These are phyloP conservation scores for Phialophora verrucosa DNA, from an alignment of 2,329 filamentous ascomycete genomes.

Conservation along the genomic window DNA sequence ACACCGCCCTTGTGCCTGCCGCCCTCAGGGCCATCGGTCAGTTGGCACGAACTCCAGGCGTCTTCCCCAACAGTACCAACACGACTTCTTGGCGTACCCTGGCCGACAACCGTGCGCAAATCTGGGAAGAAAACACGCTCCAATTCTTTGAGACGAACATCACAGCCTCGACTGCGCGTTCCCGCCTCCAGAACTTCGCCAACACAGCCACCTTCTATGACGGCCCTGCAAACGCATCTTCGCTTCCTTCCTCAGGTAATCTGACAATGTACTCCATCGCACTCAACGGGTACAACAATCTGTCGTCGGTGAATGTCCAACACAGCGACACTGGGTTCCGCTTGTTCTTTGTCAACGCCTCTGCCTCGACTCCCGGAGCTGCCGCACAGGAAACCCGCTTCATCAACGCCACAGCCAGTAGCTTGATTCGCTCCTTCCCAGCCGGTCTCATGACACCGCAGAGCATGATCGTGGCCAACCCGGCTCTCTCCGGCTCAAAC, in stretches of 20 bases:
- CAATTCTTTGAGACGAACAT: constrained; percentile 61
- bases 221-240: constrained; percentile 52
- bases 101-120: constrained; percentile 59
- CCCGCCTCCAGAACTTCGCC: constrained; percentile 58
- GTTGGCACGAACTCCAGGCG: constrained; percentile 54
- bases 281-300: constrained; percentile 59
- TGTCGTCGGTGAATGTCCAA: constrained; percentile 61
- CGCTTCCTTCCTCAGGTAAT: constrained; percentile 48
- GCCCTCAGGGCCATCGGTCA: constrained; percentile 64
- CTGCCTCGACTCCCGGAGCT: constrained; percentile 47
- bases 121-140: constrained; percentile 68
- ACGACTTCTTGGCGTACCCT: constrained; percentile 34
- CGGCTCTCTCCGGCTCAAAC: constrained; percentile 59
- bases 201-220: constrained; percentile 49
- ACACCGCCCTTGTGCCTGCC: constrained; percentile 67
- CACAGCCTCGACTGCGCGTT: constrained; percentile 51
- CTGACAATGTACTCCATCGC: constrained; percentile 63
- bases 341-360: constrained; percentile 66
- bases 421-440: constrained; percentile 64
- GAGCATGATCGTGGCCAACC: constrained; percentile 66
- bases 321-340: constrained; percentile 70
- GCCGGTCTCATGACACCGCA: constrained; percentile 63
- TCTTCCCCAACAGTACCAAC: constrained; percentile 55
- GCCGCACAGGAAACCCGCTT: constrained; percentile 62
- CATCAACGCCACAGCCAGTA: constrained; percentile 62